Evolutionary conservation across 148 eudicot genomes (phyloP), one percentile per base, ranked within the genome.

Genomic region (Camellia japonica): DNA sequence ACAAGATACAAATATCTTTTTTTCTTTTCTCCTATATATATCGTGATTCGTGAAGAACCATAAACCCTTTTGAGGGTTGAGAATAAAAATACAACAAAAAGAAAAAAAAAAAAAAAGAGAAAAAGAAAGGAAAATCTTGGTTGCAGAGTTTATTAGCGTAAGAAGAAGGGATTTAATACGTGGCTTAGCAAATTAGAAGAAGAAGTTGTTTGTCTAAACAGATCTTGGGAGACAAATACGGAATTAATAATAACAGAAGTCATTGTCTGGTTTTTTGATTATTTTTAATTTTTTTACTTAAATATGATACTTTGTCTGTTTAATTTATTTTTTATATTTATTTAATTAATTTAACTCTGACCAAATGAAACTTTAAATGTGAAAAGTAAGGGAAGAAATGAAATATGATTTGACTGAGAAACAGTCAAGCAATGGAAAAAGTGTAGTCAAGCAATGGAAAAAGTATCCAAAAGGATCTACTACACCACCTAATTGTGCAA

Each of bases 401-500:
- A 76, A 46, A n/a, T 8, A 41, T 23, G 47, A 23, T 77, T 3
- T 64, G 79, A 0, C 71, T 15, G 20, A 65, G 72, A 66, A 51
- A 30, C 9, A 23, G 79, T 76, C 62, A 52, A 65, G 10, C 12
- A 18, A 18, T 2, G 9, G 6, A 51, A 5, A 51, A 51, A 9
- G 9, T 5, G 54, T 5, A 9, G 6, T 51, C 9, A 5, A 55
- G 13, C 13, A 55, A 55, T 0, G 3, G 54, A 3, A 47, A 71
- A 49, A 6, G 74, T 7, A 18, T 16, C 64, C 3, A 60, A 55
- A 55, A 55, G 58, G 58, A 71, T 71, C 58, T 47, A 14, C 72
- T 7, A 1, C 58, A 14, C 72, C 52, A 1, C 58, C 56, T 58
- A 78, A 65, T 64, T 71, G 64, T 78, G 80, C 83, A 78, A 78